Base-by-base conservation (phyloP, 2,329 filamentous ascomycete genomes). In the Aspergillus proliferans region DNA sequence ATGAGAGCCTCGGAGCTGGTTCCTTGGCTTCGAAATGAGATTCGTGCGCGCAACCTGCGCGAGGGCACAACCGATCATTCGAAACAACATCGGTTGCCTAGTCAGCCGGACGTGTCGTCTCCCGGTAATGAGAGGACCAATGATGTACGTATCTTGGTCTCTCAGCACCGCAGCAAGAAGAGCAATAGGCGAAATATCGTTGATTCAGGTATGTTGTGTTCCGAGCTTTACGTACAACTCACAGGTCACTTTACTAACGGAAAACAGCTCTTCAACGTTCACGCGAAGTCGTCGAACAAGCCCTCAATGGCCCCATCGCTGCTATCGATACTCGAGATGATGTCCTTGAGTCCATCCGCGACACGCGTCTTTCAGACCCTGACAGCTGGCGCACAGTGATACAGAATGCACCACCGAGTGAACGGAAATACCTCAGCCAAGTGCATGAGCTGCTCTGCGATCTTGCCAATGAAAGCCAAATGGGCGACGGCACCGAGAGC, bases 271-370 rank as follows among this genome's bases (percentile, higher is more conserved):
- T 81, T 47, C 63, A 75, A 5, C 73, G 72, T 28, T 77, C 76
- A 26, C 77, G 81, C 26, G 81, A 80, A 48, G 76, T 91, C 33
- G 78, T 89, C 10, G 81, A 85, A 28, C 81, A 80, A 4, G 89
- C 89, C 57, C 75, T 88, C 4, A 80, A 86, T 26, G 88, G 88
- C 0, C 89, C 90, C 0, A 87, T 96, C 50, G 81, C 87, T 8
- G 92, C 91, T 1, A 85, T 97, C 46, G 92, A 97, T 70, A 89
- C 88, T 1, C 85, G 88, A 46, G 91, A 96, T 61, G 82, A 86
- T 44, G 81, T 94, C 19, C 81, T 97, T 59, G 84, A 91, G 34
- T 72, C 85, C 28, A 84, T 97, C 47, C 77, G 83, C 28, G 79
- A 83, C 18, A 94, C 90, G 2, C 76, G 80, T 46, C 75, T 97